phyloP scores from a whole-genome alignment of 768 basidiomycete species.

The Suillus americanus region DNA sequence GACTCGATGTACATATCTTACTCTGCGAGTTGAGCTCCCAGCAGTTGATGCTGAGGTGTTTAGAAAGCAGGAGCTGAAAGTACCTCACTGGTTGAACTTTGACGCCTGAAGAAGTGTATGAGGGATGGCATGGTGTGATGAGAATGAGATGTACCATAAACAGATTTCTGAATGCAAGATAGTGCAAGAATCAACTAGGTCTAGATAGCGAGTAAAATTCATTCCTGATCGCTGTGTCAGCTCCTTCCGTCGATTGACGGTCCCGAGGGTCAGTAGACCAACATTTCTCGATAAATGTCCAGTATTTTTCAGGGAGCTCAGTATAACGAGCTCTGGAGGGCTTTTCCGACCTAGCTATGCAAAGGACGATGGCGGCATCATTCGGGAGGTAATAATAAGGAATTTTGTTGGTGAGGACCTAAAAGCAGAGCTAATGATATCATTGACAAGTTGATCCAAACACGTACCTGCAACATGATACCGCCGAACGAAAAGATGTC shows the following conservation, averaged over 20 bases:
- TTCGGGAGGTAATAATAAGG: not conserved
- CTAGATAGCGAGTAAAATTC: not conserved
- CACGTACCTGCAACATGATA: slow-evolving; percentile 28
- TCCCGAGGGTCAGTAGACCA: slow-evolving; percentile 27
- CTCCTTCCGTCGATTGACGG: not conserved
- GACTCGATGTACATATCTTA: no score
- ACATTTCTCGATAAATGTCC: slow-evolving; percentile 22
- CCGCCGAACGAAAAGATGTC: slow-evolving; percentile 46
- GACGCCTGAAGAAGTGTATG: no score
- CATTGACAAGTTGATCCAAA: slow-evolving; percentile 26
- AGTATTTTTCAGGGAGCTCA: slow-evolving; percentile 19
- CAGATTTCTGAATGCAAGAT: not conserved
- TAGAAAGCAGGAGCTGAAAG: no score
- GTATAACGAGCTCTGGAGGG: not conserved
- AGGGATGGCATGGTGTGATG: no score
- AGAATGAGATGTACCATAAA: not conserved
- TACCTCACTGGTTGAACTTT: no score
- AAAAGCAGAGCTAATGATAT: not conserved
- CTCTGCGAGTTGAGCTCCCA: no score
- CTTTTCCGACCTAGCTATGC: not conserved
- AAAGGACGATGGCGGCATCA: not conserved
- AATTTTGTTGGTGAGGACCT: not conserved
- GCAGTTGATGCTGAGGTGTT: no score
- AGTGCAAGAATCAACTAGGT: not conserved
- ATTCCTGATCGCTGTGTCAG: not conserved